Conservation (phyloP, 2,329 filamentous ascomycete species). For the Paecilomyces fulvus region DNA sequence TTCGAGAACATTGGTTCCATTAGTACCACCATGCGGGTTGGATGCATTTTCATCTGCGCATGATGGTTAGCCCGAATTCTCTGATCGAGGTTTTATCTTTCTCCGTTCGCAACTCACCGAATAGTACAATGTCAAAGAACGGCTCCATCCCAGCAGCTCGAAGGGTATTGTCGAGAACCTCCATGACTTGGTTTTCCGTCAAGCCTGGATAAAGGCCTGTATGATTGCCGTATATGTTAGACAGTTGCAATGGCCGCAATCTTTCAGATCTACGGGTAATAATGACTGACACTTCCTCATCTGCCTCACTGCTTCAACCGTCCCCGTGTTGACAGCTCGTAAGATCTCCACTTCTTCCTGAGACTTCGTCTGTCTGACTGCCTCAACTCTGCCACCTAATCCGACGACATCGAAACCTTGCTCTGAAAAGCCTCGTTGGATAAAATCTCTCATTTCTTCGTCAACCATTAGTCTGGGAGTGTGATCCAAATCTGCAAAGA, state of each 20-base stretch:
- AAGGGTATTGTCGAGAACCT: conserved; percentile 49
- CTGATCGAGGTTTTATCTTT: neutral
- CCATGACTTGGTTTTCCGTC: conserved; percentile 50
- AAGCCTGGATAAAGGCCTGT: conserved; percentile 48
- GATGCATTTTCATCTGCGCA: conserved; percentile 28
- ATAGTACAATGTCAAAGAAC: conserved; percentile 58
- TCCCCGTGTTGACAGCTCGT: conserved; percentile 56
- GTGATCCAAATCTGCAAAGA: conserved; percentile 23
- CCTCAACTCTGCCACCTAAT: conserved; percentile 46
- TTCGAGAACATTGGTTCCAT: conserved; percentile 42
- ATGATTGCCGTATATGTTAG: conserved; percentile 7
- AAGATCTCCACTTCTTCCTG: conserved; percentile 49
- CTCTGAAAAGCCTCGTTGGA: conserved; percentile 46
- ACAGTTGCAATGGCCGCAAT: neutral
- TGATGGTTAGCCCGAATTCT: neutral
- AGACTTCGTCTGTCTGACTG: conserved; percentile 52
- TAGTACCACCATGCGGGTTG: conserved; percentile 33
- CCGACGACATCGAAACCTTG: conserved; percentile 51
- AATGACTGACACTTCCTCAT: conserved; percentile 37
- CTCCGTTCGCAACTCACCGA: conserved; percentile 27
- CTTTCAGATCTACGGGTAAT: neutral
- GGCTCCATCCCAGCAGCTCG: conserved; percentile 46
- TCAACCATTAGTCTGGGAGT: conserved; percentile 51
- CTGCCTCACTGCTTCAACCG: conserved; percentile 51
- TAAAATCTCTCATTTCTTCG: conserved; percentile 57